These are phyloP conservation scores for Jatropha podagrica DNA, from an alignment of 441 rosid genomes.

Conservation along the genomic window DNA sequence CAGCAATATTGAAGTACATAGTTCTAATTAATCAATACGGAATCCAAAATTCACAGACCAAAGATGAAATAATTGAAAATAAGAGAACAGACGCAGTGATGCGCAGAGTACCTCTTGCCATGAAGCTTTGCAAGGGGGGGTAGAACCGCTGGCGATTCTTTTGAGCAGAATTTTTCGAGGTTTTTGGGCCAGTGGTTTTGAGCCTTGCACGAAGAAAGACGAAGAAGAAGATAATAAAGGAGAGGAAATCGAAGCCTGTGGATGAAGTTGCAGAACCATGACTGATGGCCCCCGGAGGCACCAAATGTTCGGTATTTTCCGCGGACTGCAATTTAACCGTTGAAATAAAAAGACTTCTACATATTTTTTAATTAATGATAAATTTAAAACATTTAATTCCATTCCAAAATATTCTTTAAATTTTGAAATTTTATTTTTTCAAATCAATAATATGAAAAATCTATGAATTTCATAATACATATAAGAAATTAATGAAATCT, in stretches of 20 bases:
- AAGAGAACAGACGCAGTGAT: not conserved
- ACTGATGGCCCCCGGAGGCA: not conserved
- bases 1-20: not conserved
- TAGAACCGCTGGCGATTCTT: slow-evolving; percentile 10
- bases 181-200: not conserved
- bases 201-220: slow-evolving; percentile 14
- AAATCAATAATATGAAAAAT: too few species aligned
- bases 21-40: not conserved
- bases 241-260: slow-evolving; percentile 28
- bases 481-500: too few species aligned
- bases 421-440: too few species aligned
- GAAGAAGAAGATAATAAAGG: slow-evolving; percentile 36
- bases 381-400: too few species aligned
- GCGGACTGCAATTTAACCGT: too few species aligned
- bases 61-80: not conserved
- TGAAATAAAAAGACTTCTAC: too few species aligned
- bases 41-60: not conserved
- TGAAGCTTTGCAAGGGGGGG: slow-evolving; percentile 49
- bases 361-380: too few species aligned
- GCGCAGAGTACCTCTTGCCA: slow-evolving; percentile 70
- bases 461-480: too few species aligned
- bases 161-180: slow-evolving; percentile 18
- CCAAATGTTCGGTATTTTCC: too few species aligned
- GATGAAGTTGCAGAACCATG: slow-evolving; percentile 22
- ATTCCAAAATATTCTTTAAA: too few species aligned